Evolutionary conservation across 177 flowering plant species (phyloP), one percentile per base, ranked within the genome.

Genomic region (Vitis hybrid): DNA sequence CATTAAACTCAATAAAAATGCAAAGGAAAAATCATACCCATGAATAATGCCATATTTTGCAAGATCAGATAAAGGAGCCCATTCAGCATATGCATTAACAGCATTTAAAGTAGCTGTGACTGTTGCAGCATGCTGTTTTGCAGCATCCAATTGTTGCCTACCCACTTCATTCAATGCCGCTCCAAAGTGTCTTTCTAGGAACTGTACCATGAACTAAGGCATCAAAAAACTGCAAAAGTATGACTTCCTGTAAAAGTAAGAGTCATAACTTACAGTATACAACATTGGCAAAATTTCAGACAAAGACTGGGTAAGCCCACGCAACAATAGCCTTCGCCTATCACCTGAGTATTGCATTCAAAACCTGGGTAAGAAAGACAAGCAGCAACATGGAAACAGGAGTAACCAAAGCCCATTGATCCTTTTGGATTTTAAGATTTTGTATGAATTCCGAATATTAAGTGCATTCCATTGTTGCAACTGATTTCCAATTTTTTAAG

Each of bases 31-130:
- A 61, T 45, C 83, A 62, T 87, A 93, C 98, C 97, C 97, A 77
- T 87, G 83, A 76, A 96, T 82, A 60, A 92, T 84, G 51, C 97
- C 94, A 82, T 75, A 88, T 81, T 84, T 87, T 66, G 97, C 87
- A 79, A 96, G 93, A 86, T 96, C 95, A 52, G 87, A 73, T 67
- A 96, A 64, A 55, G 98, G 98, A 52, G 95, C 98, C 99, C 98
- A 96, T 67, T 96, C 99, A 60, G 95, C 92, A 86, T 96, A 94
- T 55, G 98, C 95, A 88, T 92, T 94, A 65, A 94, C 49, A 71
- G 98, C 99, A 87, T 96, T 89, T 53, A 94, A 66, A 74, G 87
- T 74, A 74, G 98, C 92, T 33, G 86, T 89, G 45, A 90, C 91
- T 52, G 95, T 62, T 10, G 95, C 89, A 52, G 92, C 98, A 83